Evolutionary conservation across 176 grass and related monocot genomes (phyloP), one percentile per base, ranked within the genome.

Genomic region (Musa acuminata): DNA sequence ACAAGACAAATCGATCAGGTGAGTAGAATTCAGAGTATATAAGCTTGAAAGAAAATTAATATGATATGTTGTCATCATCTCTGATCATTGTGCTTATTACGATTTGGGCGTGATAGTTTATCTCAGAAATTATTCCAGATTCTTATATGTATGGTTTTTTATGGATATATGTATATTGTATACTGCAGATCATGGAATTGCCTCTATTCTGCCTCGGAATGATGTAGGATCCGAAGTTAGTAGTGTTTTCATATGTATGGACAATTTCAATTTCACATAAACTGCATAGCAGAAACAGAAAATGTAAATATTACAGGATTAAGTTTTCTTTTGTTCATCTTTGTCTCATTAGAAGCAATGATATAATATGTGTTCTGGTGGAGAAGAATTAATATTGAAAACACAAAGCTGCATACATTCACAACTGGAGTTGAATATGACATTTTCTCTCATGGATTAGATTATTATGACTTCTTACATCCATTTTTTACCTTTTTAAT

Each of bases 1-100:
- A 99, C 95, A 63, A 80, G 65, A 77, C 95, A 99, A 83, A 99
- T 99, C 11, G 88, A 99, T 78, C 95, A 99, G 74, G 94, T 98
- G 80, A 89, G 90, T 83, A 57, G 9, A 24, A 81, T 5, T 49
- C 14, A 20, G 62, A 24, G 11, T 11, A 14, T 51, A 19, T 3
- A 51, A 14, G 22, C 12, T 24, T 57, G 13, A 20, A 16, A 52
- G 48, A 5, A 43, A 69, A 43, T 49, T 19, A 51, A 20, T 20
- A 51, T 50, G n/a, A 71, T 71, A 60, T 60, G 57, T 6, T 16
- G 57, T 57, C n/a, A 17, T 60, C 2, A 2, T 49, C 17, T 49
- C 26, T 69, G 48, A 13, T 49, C 49, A 7, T 49, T 69, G 17
- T 69, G 67, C 66, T 49, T 69, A 21, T 69, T 62, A 23, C 11